Percentiles rank a stretch among this genome's conserved stretches.
Conservation (phyloP, 2,329 filamentous ascomycete genomes). For the Xylariaceae sp. region DNA sequence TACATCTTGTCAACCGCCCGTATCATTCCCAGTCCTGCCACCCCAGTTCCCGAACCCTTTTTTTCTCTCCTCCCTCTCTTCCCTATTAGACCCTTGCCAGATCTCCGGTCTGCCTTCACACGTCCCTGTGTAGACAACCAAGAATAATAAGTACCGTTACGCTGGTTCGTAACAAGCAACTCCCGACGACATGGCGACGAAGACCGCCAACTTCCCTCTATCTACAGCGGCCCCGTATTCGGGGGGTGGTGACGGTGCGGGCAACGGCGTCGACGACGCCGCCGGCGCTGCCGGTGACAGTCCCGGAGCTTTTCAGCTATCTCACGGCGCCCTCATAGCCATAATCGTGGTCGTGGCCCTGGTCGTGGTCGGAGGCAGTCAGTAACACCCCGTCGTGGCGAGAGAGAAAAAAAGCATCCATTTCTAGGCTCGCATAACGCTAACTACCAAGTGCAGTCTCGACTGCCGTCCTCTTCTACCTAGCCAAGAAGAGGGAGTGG, state of each 20-base stretch:
- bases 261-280: slow-evolving; percentile 42
- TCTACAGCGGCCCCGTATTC: slow-evolving; percentile 12
- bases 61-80: background rate
- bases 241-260: slow-evolving; percentile 31
- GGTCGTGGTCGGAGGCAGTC: slow-evolving; percentile 66
- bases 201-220: slow-evolving; percentile 12
- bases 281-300: slow-evolving; percentile 62
- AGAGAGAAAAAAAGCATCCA: slow-evolving; percentile 2
- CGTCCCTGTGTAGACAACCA: background rate
- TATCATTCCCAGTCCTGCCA: too few relatives aligned
- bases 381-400: slow-evolving; percentile 31
- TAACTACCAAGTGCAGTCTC: slow-evolving; percentile 42
- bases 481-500: slow-evolving; percentile 84
- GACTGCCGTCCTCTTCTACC: slow-evolving; percentile 64
- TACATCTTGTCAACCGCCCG: too few relatives aligned
- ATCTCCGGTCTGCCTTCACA: background rate
- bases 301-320: slow-evolving; percentile 56
- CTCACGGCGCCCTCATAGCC: slow-evolving; percentile 63
- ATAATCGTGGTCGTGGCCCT: slow-evolving; percentile 67
- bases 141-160: background rate
- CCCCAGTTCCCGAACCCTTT: background rate
- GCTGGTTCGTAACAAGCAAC: slow-evolving; percentile 8
- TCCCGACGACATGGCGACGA: slow-evolving; percentile 15
- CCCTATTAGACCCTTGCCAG: background rate
- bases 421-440: slow-evolving; percentile 6